Base-by-base conservation (phyloP, 148 eudicot genomes). In the Rhododendron ferrugineum region DNA sequence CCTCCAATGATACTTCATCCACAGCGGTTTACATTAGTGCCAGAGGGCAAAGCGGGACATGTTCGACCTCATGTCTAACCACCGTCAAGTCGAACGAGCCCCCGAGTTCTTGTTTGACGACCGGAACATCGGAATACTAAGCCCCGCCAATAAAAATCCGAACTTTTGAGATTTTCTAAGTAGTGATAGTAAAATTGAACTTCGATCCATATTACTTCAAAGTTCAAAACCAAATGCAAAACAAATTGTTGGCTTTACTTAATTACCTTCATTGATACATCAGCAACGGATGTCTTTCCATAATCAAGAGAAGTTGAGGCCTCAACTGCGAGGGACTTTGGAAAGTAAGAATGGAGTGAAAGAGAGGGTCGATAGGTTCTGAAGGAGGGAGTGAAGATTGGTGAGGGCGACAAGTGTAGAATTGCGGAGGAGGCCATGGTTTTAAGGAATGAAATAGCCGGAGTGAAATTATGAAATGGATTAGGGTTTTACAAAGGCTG, bases 241-340 rank as follows among this genome's bases (percentile, higher is more conserved):
- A 34, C 2, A 73, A 73, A 54, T 34, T 16, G 73, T 1, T 3
- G 50, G 81, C 37, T 14, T 20, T 32, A 46, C 49, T 86, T 40
- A 46, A 7, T 7, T 83, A 88, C 94, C 89, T 92, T 92, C 28
- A 79, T 79, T 0, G 90, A 81, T 47, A 84, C 84, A 78, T 88
- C 83, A 83, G 87, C 42, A 84, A 81, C 83, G 2, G 94, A 78
- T 47, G 87, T 77, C 80, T 50, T 86, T 32, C 92, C 87, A 79
- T 85, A 91, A 85, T 81, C 90, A 58, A 92, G 22, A 4, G 97
- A 93, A 83, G 93, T 80, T 56, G 95, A 90, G 85, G 94, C 90
- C 56, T 77, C 70, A 6, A 91, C 84, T 26, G 70, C 79, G 6
- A 89, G 86, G 18, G 68, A 84, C 72, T 89, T 92, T 2, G 85